Percentiles rank a stretch among this genome's conserved stretches.
Conservation (phyloP, 306 rosid species). For the Acmispon strigosus region DNA sequence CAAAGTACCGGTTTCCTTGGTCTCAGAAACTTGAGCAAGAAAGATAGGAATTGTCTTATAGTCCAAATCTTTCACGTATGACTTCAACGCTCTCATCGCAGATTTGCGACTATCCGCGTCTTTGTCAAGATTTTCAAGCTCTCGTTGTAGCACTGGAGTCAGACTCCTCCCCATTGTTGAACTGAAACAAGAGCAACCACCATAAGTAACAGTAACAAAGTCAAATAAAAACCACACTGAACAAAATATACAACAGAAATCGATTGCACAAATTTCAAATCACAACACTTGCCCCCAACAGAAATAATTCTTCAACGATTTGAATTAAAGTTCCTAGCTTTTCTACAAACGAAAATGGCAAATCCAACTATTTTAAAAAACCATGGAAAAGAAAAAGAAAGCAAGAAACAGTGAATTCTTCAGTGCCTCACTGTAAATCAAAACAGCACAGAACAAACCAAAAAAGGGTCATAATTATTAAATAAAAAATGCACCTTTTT, state of each 20-base stretch:
- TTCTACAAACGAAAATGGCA: neutral
- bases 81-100: conserved; percentile 70
- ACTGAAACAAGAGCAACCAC: conserved; percentile 17
- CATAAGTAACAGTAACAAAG: neutral
- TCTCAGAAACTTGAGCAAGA: conserved; percentile 89
- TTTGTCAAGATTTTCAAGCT: conserved; percentile 70
- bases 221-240: neutral
- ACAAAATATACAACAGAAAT: neutral
- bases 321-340: neutral
- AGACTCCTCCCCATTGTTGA: conserved; percentile 51
- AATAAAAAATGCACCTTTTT: no score
- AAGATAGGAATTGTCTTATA: conserved; percentile 66
- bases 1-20: conserved; percentile 61
- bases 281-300: no score
- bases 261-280: no score
- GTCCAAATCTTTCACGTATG: conserved; percentile 78
- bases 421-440: no score
- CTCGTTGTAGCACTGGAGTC: conserved; percentile 46
- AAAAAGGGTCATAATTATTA: no score
- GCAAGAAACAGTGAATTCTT: neutral
- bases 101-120: conserved; percentile 74
- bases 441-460: no score
- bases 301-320: neutral
- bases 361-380: neutral
- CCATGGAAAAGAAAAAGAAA: neutral